These are phyloP conservation scores for Acacia pycnantha DNA, from an alignment of 331 rosid species.

Conservation along the genomic window DNA sequence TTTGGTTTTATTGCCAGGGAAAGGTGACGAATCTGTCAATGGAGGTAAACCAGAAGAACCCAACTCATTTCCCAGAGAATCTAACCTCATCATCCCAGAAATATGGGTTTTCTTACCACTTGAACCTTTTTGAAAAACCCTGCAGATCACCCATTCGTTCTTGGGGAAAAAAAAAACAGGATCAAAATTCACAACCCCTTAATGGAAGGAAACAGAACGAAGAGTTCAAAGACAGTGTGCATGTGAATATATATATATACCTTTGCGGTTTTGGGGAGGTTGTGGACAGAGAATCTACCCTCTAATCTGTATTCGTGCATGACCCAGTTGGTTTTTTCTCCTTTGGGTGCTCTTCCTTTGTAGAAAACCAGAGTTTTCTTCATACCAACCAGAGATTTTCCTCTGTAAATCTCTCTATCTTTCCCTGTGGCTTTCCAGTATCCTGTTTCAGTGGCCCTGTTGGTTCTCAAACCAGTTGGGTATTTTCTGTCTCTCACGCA, in stretches of 20 bases:
- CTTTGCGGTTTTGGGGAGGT: constrained; percentile 93
- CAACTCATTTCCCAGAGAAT: constrained; percentile 45
- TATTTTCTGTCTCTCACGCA: constrained; percentile 92
- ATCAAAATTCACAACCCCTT: neutral
- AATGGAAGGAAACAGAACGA: neutral
- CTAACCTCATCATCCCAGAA: constrained; percentile 49
- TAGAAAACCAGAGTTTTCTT: constrained; percentile 93
- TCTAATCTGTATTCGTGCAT: constrained; percentile 93
- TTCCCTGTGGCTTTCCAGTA: constrained; percentile 98
- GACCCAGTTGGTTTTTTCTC: constrained; percentile 86
- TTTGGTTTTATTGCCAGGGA: constrained; percentile 37
- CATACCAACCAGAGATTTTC: constrained; percentile 83
- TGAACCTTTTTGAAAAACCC: constrained; percentile 74
- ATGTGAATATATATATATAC: constrained; percentile 30
- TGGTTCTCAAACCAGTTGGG: constrained; percentile 94
- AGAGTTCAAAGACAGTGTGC: neutral
- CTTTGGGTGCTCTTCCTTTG: constrained; percentile 93
- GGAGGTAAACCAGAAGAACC: constrained; percentile 63
- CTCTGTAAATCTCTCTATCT: constrained; percentile 81
- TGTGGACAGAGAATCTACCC: constrained; percentile 67
- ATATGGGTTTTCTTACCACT: constrained; percentile 63
- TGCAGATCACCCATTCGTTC: constrained; percentile 96
- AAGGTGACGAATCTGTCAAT: constrained; percentile 60
- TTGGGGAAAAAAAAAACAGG: constrained; percentile 30
- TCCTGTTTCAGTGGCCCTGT: constrained; percentile 90